Evolutionary conservation across 805 yeast genomes (phyloP), one percentile per base, ranked within the genome.

Genomic region (Candida berthetii): DNA sequence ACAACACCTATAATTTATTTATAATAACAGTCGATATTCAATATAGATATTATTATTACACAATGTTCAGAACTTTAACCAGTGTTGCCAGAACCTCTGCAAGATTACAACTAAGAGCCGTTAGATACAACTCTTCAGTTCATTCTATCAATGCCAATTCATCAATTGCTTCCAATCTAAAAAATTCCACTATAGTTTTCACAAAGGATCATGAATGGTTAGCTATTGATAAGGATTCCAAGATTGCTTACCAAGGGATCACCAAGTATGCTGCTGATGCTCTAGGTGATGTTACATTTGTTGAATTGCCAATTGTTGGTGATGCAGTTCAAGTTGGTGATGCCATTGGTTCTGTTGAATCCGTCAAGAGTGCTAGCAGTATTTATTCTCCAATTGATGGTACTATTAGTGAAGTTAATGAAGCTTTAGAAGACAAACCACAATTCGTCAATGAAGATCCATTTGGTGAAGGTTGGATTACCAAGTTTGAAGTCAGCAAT

Each of bases 191-290:
- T 19, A 61, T 76, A 42, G 75, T 69, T 58, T 84, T 69, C 69
- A 81, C 93, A 15, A 66, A 68, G 41, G 90, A 85, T 54, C 95
- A 85, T 67, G 95, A 85, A 66, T 85, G 93, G 91, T 60, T 85
- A 41, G 82, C 87, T 14, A 63, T 74, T 38, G 84, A 78, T 57
- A 72, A 73, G 14, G 88, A 84, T 61, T 81, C 80, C 44, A 68
- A 76, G 31, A 5, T 32, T 32, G 77, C 83, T 1, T 83, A 75
- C 51, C 68, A 85, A 42, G 99, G 99, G 25, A 88, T 93, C 64
- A 89, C 99, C 43, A 79, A 77, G 55, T 90, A 93, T 60, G 99
- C 99, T 16, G 83, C 96, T 18, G 96, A 89, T 57, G 95, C 98
- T 7, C 76, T 93, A 46, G 99, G 99, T 36, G 99, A 93, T 65